phyloP scores from a whole-genome alignment of 2,329 filamentous ascomycete genomes.

The Sclerotinia glacialis region DNA sequence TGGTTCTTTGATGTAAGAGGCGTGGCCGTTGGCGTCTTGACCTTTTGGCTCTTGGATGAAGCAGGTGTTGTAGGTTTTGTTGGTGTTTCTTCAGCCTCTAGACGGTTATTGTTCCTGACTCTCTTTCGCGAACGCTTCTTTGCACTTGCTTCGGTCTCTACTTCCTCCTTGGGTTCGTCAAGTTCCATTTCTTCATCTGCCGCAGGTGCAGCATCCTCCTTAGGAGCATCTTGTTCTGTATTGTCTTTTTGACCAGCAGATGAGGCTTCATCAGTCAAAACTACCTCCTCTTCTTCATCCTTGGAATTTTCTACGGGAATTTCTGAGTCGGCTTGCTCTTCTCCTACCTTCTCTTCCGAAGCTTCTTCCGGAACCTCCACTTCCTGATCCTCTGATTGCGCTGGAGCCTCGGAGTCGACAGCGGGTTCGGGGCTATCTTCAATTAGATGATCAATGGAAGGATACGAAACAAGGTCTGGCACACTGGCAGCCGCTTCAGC shows the following conservation, averaged over 20 bases:
- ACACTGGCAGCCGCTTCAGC: neutral
- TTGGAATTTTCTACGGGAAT: neutral
- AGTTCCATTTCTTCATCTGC: neutral
- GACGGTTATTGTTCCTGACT: constrained; percentile 32
- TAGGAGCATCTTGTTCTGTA: neutral
- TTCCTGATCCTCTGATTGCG: neutral
- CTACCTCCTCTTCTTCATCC: neutral
- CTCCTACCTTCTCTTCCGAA: neutral
- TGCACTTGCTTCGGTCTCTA: constrained; percentile 7
- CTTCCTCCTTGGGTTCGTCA: constrained; percentile 16
- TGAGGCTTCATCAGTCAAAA: neutral
- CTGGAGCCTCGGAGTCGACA: neutral
- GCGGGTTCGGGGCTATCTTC: neutral
- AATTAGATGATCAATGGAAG: constrained; percentile 8
- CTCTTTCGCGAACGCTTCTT: constrained; percentile 29
- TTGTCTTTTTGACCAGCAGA: neutral
- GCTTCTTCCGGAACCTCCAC: neutral
- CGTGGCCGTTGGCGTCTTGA: neutral
- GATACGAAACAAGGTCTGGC: neutral
- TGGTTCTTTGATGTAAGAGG: constrained; percentile 6
- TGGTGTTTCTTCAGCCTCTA: constrained; percentile 20
- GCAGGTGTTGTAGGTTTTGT: constrained; percentile 2
- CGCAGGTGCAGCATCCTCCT: constrained; percentile 1
- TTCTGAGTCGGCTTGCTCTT: constrained; percentile 1
- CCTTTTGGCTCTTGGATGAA: neutral